These are phyloP conservation scores for Backusella liffmaniae DNA, from an alignment of 192 early-diverging fungal genomes.

Conservation along the genomic window DNA sequence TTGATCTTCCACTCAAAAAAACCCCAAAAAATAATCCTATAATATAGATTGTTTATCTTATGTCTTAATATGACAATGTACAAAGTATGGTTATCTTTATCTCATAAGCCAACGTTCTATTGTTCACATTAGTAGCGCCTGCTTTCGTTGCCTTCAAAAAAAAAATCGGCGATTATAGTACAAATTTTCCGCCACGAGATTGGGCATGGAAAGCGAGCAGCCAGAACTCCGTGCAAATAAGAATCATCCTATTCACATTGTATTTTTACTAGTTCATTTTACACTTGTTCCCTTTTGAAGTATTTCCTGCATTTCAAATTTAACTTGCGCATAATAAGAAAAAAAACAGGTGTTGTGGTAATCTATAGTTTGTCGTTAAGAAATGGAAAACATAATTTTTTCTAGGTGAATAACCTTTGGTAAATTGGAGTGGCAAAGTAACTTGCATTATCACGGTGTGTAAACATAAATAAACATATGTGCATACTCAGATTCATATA, in stretches of 20 bases:
- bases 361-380: neutral
- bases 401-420: neutral
- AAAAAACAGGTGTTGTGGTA: neutral
- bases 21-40: neutral
- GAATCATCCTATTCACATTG: neutral
- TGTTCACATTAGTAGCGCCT: neutral
- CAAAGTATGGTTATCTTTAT: neutral
- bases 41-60: neutral
- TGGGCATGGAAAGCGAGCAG: neutral
- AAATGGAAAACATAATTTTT: neutral
- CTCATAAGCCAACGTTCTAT: neutral
- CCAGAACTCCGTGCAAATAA: conserved; percentile 6
- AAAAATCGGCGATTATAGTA: neutral
- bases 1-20: neutral
- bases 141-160: neutral
- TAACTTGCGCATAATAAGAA: neutral
- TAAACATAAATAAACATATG: neutral
- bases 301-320: neutral
- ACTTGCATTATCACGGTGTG: neutral
- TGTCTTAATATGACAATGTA: neutral
- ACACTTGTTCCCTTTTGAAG: neutral
- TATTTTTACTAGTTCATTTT: neutral
- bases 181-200: neutral
- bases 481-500: neutral
- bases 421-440: neutral